Evolutionary conservation across 495 filamentous ascomycete species (phyloP), one percentile per base, ranked within the genome.

Genomic region (Aspergillus indologenus): DNA sequence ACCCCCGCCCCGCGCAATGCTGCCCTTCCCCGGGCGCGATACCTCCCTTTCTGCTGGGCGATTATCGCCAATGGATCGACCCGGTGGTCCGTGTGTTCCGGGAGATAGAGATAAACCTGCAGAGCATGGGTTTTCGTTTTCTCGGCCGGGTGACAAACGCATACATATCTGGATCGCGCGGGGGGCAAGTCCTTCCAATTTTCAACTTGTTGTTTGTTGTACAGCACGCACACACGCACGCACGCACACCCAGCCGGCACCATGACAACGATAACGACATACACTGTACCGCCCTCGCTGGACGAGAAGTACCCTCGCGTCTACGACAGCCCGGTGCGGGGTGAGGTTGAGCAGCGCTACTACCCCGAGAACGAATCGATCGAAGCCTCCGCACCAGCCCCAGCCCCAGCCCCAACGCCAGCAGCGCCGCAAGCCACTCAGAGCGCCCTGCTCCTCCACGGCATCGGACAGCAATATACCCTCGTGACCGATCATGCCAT

Each of bases 401-500:
- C n/a, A n/a, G n/a, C n/a, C n/a, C n/a, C 54, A 15, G 45, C 23
- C 17, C 1, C 46, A 15, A 15, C 44, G 14, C 44, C 17, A 3
- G 5, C 19, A 19, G 29, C 45, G 3, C 20, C 58, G 3, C 51
- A 44, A 50, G 26, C 26, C 26, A 54, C 29, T 19, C 75, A 78
- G 45, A 65, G 61, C 11, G 75, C 69, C 0, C 58, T 78, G 15
- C 59, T 78, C 18, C 59, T 78, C 1, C 68, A 75, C 34, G 71
- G 63, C 21, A 62, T 66, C 34, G 68, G 66, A 6, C 69, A 78
- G 58, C 71, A 71, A 57, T 78, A 78, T 53, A 68, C 74, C 23
- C 56, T 78, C 47, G 75, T 77, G 19, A 59, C 66, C 21, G 69
- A 81, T 56, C 80, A 86, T 63, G 68, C 70, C 22, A 73, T 86